Evolutionary conservation across 371 early-diverging fungal genomes (phyloP), one percentile per base, ranked within the genome.

Genomic region (Enterocytospora artemiae): DNA sequence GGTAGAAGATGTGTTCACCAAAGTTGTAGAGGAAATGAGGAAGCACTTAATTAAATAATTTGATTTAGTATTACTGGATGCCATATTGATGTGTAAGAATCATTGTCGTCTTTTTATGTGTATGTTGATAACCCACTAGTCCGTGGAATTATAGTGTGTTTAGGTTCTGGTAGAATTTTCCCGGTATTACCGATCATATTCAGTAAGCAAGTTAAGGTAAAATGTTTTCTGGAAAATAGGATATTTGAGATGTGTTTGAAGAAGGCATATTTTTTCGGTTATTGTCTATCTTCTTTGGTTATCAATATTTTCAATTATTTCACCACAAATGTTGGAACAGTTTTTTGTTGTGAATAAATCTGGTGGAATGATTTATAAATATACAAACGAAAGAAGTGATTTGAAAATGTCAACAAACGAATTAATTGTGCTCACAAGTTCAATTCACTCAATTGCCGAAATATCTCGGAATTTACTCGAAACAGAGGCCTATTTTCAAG

Each of bases 261-360:
- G n/a, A 39, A 39, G 39, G n/a, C n/a, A 9, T 39, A 9, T 39
- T n/a, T 9, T 39, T n/a, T 39, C 9, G 39, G 39, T 9, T 12
- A 39, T 39, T 12, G 9, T 39, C 39, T 9, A 9, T 39, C n/a
- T 12, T 9, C 12, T 39, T 39, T 39, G 9, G 12, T 39, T 9
- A n/a, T n/a, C 39, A 9, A 9, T 12, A 12, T 39, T 39, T 9
- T n/a, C 9, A n/a, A 39, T 39, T 9, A n/a, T 39, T n/a, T 12
- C n/a, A 9, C n/a, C 39, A 39, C 50, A 16, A 37, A 50, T 50
- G 50, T 12, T 50, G 14, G 53, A 67, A 20, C 37, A 71, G 7
- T 62, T 71, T 33, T 66, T 71, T 45, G 62, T 71, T 41, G 43
- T 71, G 33, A 71, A 71, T 43, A 61, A 33, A 45, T 71, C 67